Percentiles rank a stretch among this genome's conserved stretches.
These are phyloP conservation scores for Wilhelminamyces savonicus DNA, from an alignment of 805 yeast species.

Conservation along the genomic window DNA sequence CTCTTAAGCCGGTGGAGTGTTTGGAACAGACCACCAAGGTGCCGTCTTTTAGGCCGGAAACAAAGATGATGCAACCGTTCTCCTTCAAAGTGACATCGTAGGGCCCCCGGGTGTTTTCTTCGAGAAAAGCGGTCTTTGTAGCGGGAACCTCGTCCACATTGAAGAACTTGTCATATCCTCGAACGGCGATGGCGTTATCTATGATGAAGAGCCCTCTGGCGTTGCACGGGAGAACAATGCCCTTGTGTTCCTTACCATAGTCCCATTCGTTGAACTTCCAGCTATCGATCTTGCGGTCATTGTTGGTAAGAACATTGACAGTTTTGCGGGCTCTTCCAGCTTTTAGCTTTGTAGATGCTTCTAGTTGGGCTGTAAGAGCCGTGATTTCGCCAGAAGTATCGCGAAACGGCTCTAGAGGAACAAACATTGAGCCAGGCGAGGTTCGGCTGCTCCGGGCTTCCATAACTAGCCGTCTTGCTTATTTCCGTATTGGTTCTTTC, in stretches of 20 bases:
- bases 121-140: slow-evolving; percentile 47
- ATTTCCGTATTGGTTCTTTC: too few species aligned
- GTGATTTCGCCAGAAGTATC: slow-evolving; percentile 11
- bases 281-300: slow-evolving; percentile 7
- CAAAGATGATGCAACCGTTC: slow-evolving; percentile 87
- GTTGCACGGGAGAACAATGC: slow-evolving; percentile 51
- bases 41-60: slow-evolving; percentile 73
- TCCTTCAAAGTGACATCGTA: slow-evolving; percentile 79
- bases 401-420: neutral
- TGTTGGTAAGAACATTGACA: slow-evolving; percentile 6
- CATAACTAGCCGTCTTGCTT: too few species aligned
- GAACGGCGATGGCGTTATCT: slow-evolving; percentile 46
- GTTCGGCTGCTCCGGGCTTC: too few species aligned
- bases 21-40: slow-evolving; percentile 83
- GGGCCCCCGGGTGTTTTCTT: slow-evolving; percentile 58
- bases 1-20: slow-evolving; percentile 72
- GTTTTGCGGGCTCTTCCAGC: slow-evolving; percentile 16
- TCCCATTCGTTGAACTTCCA: slow-evolving; percentile 96
- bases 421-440: too few species aligned
- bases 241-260: slow-evolving; percentile 46
- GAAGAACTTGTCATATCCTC: slow-evolving; percentile 96
- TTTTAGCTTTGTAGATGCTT: slow-evolving; percentile 9
- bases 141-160: slow-evolving; percentile 59
- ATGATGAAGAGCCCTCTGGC: slow-evolving; percentile 82
- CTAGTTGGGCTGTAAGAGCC: slow-evolving; percentile 13